Evolutionary conservation across 305 asterid genomes (phyloP).

Genomic region (Lippia alba): DNA sequence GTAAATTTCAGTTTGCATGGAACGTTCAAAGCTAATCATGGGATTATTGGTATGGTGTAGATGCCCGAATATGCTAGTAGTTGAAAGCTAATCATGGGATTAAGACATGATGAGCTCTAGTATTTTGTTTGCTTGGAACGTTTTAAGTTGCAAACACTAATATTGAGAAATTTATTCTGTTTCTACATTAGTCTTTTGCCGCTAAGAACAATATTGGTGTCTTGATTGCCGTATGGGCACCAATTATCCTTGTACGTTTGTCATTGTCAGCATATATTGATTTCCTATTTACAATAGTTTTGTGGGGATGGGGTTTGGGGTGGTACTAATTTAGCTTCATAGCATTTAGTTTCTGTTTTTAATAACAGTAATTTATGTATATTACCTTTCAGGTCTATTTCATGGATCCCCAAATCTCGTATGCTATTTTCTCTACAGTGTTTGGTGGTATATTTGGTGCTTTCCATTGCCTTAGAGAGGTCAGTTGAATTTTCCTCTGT

Average conservation of each 20-base stretch:
- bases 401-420: conserved; percentile 99
- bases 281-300: neutral
- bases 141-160: neutral
- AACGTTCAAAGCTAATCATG: no score
- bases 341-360: conserved; percentile 8
- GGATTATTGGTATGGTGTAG: no score
- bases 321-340: neutral
- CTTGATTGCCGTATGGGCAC: conserved; percentile 97
- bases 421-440: conserved; percentile 95
- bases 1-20: no score
- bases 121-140: no score
- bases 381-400: conserved; percentile 79
- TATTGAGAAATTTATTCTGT: conserved; percentile 23
- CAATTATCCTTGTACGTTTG: conserved; percentile 81
- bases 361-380: conserved; percentile 27
- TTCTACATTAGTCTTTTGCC: conserved; percentile 50
- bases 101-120: no score
- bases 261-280: conserved; percentile 20
- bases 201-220: conserved; percentile 93
- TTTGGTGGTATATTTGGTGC: conserved; percentile 99
- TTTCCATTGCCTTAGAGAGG: conserved; percentile 99
- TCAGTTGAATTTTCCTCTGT: conserved; percentile 42
- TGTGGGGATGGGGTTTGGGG: no score
- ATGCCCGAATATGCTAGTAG: no score
- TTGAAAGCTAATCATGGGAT: no score